A percentile compares a stretch with the other conserved stretches of the same genome.
These are phyloP conservation scores for Plasmodium gallinaceum DNA, from an alignment of 169 alveolate genomes.

Conservation along the genomic window DNA sequence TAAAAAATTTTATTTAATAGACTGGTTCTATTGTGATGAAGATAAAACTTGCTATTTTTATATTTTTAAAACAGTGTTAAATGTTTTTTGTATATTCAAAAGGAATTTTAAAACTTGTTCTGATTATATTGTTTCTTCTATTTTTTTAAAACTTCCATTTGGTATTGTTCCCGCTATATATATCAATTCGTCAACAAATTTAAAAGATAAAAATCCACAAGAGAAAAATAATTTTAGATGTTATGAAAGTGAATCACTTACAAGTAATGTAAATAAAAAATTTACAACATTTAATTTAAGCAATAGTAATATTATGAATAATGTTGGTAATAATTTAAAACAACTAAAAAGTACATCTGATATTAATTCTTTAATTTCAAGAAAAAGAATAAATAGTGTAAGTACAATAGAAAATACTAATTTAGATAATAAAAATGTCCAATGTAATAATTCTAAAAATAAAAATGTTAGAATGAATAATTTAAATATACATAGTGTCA, in stretches of 20 bases:
- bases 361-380: too few relatives aligned
- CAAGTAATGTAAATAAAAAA: too few relatives aligned
- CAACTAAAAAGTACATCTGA: too few relatives aligned
- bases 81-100: conserved; percentile 56
- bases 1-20: conserved; percentile 43
- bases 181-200: background rate
- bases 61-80: conserved; percentile 24
- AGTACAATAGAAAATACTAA: too few relatives aligned
- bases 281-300: too few relatives aligned
- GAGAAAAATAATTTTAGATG: background rate
- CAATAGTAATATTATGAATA: too few relatives aligned
- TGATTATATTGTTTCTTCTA: conserved; percentile 1
- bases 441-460: too few relatives aligned
- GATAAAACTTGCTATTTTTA: conserved; percentile 72
- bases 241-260: background rate
- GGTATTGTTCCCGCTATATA: conserved; percentile 48
- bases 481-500: too few relatives aligned
- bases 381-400: too few relatives aligned
- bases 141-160: conserved; percentile 50
- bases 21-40: conserved; percentile 35
- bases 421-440: too few relatives aligned
- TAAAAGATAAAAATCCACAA: background rate
- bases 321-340: too few relatives aligned
- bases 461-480: too few relatives aligned
- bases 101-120: conserved; percentile 20